phyloP scores from a whole-genome alignment of 225 moss, liverwort and hornwort genomes.

The Sphagnum tenellum region DNA sequence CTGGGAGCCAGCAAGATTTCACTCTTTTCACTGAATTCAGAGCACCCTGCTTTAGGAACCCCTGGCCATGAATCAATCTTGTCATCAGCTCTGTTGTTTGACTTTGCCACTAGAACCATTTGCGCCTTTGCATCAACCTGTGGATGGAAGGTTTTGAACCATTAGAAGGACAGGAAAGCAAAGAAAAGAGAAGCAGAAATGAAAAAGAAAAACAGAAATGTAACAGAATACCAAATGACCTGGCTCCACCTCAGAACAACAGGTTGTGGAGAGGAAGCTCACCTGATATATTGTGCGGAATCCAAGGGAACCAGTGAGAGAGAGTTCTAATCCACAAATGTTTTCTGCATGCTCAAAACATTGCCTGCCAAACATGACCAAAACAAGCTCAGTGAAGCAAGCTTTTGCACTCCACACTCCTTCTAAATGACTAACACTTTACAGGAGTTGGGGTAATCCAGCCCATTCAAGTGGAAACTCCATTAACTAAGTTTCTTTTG shows the following conservation, averaged over 20 bases:
- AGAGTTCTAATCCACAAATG: conserved; percentile 73
- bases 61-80: conserved; percentile 41
- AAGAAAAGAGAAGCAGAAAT: not conserved
- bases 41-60: conserved; percentile 15
- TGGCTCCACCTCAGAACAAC: not conserved
- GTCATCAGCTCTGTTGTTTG: conserved; percentile 31
- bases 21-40: conserved; percentile 20
- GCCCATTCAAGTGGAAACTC: too few species aligned
- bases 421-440: too few species aligned
- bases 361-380: conserved; percentile 31
- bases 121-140: conserved; percentile 93
- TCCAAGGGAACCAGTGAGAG: conserved; percentile 80
- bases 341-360: conserved; percentile 60
- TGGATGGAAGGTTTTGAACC: conserved; percentile 3
- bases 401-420: too few species aligned
- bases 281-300: conserved; percentile 92
- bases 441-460: too few species aligned
- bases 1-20: conserved; percentile 79
- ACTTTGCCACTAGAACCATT: conserved; percentile 71
- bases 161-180: not conserved
- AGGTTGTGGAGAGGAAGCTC: not conserved
- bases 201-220: too few species aligned
- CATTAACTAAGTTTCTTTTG: too few species aligned
- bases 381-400: too few species aligned
- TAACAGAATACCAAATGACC: not conserved